Conservation (phyloP, 768 basidiomycete genomes). For the Saitozyma podzolica region DNA sequence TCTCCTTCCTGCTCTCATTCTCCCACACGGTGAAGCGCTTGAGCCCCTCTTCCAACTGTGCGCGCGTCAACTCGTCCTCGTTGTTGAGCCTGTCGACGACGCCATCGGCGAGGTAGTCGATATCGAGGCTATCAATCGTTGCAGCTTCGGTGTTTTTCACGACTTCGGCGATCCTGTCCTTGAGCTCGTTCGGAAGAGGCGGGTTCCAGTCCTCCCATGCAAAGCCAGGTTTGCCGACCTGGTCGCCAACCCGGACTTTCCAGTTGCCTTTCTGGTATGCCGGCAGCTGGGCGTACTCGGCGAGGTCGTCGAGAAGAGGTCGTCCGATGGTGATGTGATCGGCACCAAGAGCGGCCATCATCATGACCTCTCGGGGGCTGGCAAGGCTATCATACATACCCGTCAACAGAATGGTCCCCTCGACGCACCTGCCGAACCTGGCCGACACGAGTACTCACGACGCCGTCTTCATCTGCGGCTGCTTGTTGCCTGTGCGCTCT, state of each 20-base stretch:
- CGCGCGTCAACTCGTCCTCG: conserved; percentile 27
- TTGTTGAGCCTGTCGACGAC: conserved; percentile 38
- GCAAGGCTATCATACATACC: conserved; percentile 12
- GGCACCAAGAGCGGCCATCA: conserved; percentile 26
- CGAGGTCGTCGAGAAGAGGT: conserved; percentile 11
- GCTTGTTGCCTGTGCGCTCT: conserved; percentile 50
- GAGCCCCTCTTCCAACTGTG: conserved; percentile 32
- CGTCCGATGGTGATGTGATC: conserved; percentile 22
- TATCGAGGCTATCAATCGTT: conserved; percentile 25
- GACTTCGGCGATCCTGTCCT: no score
- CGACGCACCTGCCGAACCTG: conserved; percentile 46
- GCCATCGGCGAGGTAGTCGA: conserved; percentile 36
- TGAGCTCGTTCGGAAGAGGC: no score
- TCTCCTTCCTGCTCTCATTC: conserved; percentile 15
- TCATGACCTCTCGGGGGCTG: conserved; percentile 21
- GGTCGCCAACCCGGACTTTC: neutral
- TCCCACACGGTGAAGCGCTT: conserved; percentile 21
- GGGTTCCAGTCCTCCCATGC: no score
- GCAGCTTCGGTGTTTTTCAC: conserved; percentile 14
- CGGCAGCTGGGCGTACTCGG: neutral
- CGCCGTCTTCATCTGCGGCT: conserved; percentile 34
- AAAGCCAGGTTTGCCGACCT: no score
- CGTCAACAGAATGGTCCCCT: neutral
- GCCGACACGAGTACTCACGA: conserved; percentile 64
- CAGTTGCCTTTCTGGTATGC: conserved; percentile 9